A percentile compares a stretch with the other conserved stretches of the same genome.
These are phyloP conservation scores for Pseudomonodictys pantanalensis DNA, from an alignment of 495 filamentous ascomycete genomes.

Conservation along the genomic window DNA sequence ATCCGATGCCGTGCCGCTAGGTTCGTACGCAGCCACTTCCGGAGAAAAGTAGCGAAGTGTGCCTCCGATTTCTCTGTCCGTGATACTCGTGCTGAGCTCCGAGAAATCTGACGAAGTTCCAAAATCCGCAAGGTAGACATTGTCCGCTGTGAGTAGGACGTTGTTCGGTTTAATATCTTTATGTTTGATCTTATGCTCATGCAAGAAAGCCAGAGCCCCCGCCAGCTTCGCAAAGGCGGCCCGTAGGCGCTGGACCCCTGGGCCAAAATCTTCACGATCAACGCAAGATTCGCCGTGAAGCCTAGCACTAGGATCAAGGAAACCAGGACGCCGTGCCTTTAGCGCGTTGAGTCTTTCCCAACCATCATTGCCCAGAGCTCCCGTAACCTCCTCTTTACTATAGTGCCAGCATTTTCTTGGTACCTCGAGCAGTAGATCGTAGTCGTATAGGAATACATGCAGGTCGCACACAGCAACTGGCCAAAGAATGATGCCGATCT, in stretches of 20 bases:
- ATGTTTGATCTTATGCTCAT: background rate
- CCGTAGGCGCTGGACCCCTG: background rate
- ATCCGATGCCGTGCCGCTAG: background rate
- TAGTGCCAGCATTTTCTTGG: background rate
- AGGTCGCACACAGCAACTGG: background rate
- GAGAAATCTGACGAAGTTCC: conserved; percentile 8
- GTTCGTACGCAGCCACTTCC: conserved; percentile 2
- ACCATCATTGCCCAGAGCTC: background rate
- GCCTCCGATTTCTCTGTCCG: background rate
- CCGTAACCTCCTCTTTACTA: background rate
- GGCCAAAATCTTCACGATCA: background rate
- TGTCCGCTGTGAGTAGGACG: background rate
- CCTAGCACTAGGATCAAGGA: too few relatives aligned
- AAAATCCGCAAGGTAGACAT: conserved; percentile 6
- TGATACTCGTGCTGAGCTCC: background rate
- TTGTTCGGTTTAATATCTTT: background rate
- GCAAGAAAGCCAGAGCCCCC: background rate
- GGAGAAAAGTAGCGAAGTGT: conserved; percentile 5
- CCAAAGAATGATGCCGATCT: background rate
- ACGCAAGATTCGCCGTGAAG: too few relatives aligned
- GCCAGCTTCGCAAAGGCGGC: background rate
- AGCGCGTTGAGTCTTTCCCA: too few relatives aligned
- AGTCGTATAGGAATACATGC: background rate
- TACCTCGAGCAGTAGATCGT: background rate
- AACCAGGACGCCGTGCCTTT: too few relatives aligned